Conservation (phyloP, 2,329 filamentous ascomycete species). For the Ophioceras dolichostomum region DNA sequence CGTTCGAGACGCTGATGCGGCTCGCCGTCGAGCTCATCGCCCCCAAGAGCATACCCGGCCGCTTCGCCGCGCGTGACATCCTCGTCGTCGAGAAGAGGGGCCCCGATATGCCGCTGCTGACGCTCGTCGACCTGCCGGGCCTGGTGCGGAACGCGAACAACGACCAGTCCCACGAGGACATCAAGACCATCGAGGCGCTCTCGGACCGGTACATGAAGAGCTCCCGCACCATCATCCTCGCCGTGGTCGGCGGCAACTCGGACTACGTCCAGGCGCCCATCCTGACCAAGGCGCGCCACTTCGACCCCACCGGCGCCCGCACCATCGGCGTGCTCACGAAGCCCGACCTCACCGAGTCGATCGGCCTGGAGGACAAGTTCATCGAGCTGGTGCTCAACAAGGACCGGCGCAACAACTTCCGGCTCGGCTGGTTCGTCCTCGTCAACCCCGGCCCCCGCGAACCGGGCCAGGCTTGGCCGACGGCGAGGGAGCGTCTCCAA, state of each 20-base stretch:
- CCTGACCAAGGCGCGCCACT: constrained; percentile 35
- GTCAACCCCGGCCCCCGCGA: constrained; percentile 32
- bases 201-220: constrained; percentile 44
- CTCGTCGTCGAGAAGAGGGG: constrained; percentile 47
- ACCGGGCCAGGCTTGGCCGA: constrained; percentile 30
- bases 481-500: constrained; percentile 25
- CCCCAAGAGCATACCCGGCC: constrained; percentile 33
- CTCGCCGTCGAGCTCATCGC: constrained; percentile 38
- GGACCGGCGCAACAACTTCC: constrained; percentile 36
- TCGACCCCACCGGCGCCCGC: constrained; percentile 33
- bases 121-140: constrained; percentile 49
- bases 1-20: constrained; percentile 38
- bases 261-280: constrained; percentile 41
- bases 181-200: constrained; percentile 36
- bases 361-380: constrained; percentile 40
- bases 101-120: constrained; percentile 45
- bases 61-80: constrained; percentile 38
- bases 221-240: constrained; percentile 40
- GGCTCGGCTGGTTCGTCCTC: constrained; percentile 38
- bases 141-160: constrained; percentile 40
- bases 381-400: constrained; percentile 39
- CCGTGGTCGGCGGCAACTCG: constrained; percentile 41
- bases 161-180: constrained; percentile 39
- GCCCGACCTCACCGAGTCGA: constrained; percentile 38
- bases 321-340: constrained; percentile 41